Percentiles rank a stretch among this genome's conserved stretches.
phyloP scores from a whole-genome alignment of 2,329 filamentous ascomycete species.

The Mycosphaerella arachidis region DNA sequence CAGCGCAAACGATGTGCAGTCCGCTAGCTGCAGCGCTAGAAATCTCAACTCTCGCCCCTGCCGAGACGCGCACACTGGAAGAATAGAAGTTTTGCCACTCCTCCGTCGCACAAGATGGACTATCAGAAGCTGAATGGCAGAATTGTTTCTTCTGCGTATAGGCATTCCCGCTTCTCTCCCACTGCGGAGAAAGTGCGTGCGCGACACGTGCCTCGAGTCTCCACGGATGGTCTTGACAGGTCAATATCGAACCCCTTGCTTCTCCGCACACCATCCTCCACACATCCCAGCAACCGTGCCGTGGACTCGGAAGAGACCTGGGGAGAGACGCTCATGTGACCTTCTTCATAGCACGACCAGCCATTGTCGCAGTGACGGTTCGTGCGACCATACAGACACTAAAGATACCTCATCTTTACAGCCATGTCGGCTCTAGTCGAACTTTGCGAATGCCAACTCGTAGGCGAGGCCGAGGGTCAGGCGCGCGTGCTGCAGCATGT shows the following conservation, averaged over 20 bases:
- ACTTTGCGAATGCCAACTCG: slow-evolving; percentile 74
- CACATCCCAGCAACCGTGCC: not conserved
- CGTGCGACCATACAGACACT: not conserved
- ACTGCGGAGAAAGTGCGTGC: not conserved
- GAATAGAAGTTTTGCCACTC: not conserved
- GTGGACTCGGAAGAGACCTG: not conserved
- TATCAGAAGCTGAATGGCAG: not conserved
- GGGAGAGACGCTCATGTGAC: not conserved
- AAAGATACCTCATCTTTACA: not conserved
- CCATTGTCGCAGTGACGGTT: not conserved
- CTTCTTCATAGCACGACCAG: not conserved
- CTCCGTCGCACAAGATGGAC: not conserved
- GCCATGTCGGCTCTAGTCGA: slow-evolving; percentile 42
- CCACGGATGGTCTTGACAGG: not conserved
- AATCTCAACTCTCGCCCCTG: not conserved
- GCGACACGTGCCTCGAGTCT: not conserved
- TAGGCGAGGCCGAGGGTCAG: slow-evolving; percentile 80
- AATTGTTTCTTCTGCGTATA: not conserved
- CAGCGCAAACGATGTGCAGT: not conserved
- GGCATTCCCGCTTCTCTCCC: not conserved
- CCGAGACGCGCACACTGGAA: not conserved
- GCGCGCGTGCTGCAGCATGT: slow-evolving; percentile 86
- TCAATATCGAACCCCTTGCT: slow-evolving; percentile 1
- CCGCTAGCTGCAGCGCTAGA: slow-evolving; percentile 12
- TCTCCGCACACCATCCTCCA: slow-evolving; percentile 2